Evolutionary conservation across 345 rosid species (phyloP).

Genomic region (Cochlearia excelsa): DNA sequence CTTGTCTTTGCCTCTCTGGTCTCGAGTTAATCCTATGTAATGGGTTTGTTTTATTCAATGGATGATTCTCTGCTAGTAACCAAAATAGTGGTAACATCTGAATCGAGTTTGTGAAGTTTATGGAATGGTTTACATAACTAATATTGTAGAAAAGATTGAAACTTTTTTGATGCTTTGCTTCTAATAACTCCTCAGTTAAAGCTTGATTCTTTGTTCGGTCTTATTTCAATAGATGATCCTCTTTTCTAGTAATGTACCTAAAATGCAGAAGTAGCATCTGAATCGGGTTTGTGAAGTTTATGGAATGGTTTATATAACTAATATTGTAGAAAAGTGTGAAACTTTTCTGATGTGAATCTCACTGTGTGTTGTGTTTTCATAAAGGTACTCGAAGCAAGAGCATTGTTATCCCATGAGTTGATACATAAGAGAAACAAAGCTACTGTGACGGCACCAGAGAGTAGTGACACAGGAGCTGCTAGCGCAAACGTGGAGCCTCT

Average conservation of each 20-base stretch:
- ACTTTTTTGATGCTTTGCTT: not conserved
- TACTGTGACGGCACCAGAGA: slow-evolving; percentile 46
- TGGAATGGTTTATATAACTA: not conserved
- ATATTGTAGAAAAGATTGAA: not conserved
- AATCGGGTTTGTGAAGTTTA: not conserved
- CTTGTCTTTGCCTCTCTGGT: not conserved
- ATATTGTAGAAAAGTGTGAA: not conserved
- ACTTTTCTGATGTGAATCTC: slow-evolving; percentile 4
- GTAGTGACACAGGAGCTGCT: slow-evolving; percentile 25
- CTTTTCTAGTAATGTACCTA: not conserved
- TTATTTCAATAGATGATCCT: not conserved
- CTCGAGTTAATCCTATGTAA: not conserved
- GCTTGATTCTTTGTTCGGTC: not conserved
- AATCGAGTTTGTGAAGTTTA: not conserved
- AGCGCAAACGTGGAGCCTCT: slow-evolving; percentile 10
- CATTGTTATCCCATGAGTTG: slow-evolving; percentile 68
- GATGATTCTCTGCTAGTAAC: not conserved
- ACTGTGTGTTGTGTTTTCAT: not conserved
- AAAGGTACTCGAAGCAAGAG: slow-evolving; percentile 81
- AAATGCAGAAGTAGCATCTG: not conserved
- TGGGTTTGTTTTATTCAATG: not conserved
- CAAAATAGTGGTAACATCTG: not conserved
- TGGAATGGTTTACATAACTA: not conserved
- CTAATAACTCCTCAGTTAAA: too few relatives aligned
- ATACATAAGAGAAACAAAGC: slow-evolving; percentile 51